Evolutionary conservation across 352 stramenopile species (phyloP).

Genomic region (Aphanomyces stellatus): DNA sequence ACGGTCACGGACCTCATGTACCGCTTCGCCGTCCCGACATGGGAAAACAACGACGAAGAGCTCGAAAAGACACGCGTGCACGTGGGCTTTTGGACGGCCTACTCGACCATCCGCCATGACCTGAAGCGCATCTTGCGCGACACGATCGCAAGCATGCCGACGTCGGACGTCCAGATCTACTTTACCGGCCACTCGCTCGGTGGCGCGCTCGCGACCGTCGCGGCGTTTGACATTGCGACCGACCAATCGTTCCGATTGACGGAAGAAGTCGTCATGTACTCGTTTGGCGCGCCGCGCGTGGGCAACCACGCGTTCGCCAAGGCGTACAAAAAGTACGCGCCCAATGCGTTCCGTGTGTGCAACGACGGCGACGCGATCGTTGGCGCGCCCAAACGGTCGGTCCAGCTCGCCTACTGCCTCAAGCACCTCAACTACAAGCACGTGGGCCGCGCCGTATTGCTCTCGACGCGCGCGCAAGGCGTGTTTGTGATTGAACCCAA

Average conservation of each 20-base stretch:
- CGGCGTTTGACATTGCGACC: slow-evolving; percentile 74
- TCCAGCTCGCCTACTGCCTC: slow-evolving; percentile 5
- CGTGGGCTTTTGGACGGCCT: slow-evolving; percentile 72
- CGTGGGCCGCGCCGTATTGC: slow-evolving; percentile 23
- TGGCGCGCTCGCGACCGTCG: slow-evolving; percentile 83
- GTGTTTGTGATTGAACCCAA: slow-evolving; percentile 27
- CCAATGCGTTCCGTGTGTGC: slow-evolving; percentile 21
- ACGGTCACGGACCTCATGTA: slow-evolving; percentile 19
- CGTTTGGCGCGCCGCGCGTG: slow-evolving; percentile 29
- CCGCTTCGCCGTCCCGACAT: neutral
- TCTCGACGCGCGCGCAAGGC: slow-evolving; percentile 21
- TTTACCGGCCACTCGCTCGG: slow-evolving; percentile 90
- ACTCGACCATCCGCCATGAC: slow-evolving; percentile 66
- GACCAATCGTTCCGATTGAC: slow-evolving; percentile 39
- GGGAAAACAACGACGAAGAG: neutral
- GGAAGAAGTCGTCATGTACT: slow-evolving; percentile 36
- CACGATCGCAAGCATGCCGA: slow-evolving; percentile 50
- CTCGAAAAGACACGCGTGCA: slow-evolving; percentile 15
- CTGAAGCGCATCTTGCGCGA: slow-evolving; percentile 63
- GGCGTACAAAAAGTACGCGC: slow-evolving; percentile 20
- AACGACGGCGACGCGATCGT: slow-evolving; percentile 26
- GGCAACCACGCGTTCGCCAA: slow-evolving; percentile 26
- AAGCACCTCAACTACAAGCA: slow-evolving; percentile 24
- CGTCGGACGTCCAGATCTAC: slow-evolving; percentile 77
- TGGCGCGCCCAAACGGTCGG: slow-evolving; percentile 21